A percentile compares a stretch with the other conserved stretches of the same genome.
phyloP scores from a whole-genome alignment of 1,139 yeast genomes.

The Geotrichum macrosporum region DNA sequence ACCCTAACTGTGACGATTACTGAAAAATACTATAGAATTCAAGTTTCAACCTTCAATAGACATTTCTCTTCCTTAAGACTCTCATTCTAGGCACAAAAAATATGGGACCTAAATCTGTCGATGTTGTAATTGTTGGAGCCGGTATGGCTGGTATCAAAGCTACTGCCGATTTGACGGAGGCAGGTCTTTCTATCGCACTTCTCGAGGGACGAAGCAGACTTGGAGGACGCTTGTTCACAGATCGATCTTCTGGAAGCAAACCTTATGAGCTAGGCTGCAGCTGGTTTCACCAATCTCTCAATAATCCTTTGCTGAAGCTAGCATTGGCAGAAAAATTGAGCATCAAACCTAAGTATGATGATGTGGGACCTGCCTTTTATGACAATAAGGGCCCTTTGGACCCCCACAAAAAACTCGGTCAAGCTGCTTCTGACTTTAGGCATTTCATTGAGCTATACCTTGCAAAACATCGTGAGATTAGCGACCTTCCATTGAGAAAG shows the following conservation, averaged over 20 bases:
- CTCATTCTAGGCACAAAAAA: too few relatives aligned
- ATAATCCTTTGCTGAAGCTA: conserved; percentile 48
- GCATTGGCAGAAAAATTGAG: conserved; percentile 30
- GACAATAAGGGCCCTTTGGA: conserved; percentile 37
- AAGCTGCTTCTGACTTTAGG: conserved; percentile 55
- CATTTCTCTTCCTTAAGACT: too few relatives aligned
- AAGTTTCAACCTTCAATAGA: too few relatives aligned
- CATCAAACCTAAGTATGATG: conserved; percentile 43
- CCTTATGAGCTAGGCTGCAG: conserved; percentile 70
- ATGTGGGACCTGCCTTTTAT: conserved; percentile 39
- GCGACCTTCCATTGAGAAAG: conserved; percentile 51
- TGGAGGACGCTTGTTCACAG: conserved; percentile 48
- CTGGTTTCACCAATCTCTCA: conserved; percentile 82
- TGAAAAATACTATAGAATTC: too few relatives aligned
- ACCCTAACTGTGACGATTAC: too few relatives aligned
- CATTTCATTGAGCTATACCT: conserved; percentile 48
- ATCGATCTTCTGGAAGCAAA: conserved; percentile 27
- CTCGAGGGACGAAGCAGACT: conserved; percentile 56
- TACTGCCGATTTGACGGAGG: conserved; percentile 52
- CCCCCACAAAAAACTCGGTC: conserved; percentile 39
- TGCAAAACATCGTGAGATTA: conserved; percentile 10
- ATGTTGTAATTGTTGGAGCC: conserved; percentile 63
- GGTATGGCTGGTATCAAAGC: conserved; percentile 82
- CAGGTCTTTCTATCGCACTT: conserved; percentile 45
- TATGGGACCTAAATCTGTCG: conserved; percentile 10